These are phyloP conservation scores for thale cress (Arabidopsis thaliana) DNA, from an alignment of 345 rosid genomes.

Conservation along the genomic window DNA sequence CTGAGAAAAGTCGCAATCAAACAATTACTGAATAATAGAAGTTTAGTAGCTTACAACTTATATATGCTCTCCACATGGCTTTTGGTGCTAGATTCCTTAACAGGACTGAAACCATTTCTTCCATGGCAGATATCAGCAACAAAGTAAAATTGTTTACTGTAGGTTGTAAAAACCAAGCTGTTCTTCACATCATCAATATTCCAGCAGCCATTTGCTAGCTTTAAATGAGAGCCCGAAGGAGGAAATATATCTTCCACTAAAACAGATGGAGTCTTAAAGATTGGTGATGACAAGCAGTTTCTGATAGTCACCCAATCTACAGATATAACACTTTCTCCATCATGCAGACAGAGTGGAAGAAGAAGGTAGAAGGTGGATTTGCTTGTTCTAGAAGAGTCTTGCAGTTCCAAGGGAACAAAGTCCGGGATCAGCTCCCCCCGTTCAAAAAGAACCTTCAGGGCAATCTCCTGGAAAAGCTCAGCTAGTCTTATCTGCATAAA, in stretches of 20 bases:
- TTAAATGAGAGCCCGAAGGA: constrained; percentile 47
- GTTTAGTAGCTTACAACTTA: constrained; percentile 56
- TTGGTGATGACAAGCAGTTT: constrained; percentile 82
- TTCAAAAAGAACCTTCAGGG: constrained; percentile 74
- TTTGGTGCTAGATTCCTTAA: constrained; percentile 45
- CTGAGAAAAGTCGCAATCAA: constrained; percentile 21
- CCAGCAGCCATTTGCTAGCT: constrained; percentile 71
- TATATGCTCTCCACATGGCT: constrained; percentile 58
- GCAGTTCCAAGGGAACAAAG: constrained; percentile 60
- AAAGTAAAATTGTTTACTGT: constrained; percentile 68
- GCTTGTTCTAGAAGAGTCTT: constrained; percentile 48
- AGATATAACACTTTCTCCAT: constrained; percentile 42
- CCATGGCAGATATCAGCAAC: constrained; percentile 50
- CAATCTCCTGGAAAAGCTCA: constrained; percentile 77
- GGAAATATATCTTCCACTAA: constrained; percentile 37
- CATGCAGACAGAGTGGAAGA: constrained; percentile 64
- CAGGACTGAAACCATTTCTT: constrained; percentile 60
- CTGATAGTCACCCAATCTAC: constrained; percentile 71
- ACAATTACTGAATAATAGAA: constrained; percentile 19
- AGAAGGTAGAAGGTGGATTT: constrained; percentile 73
- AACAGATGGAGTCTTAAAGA: constrained; percentile 56
- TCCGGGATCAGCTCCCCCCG: constrained; percentile 59
- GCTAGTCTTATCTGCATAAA: constrained; percentile 67
- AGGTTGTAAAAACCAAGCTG: constrained; percentile 69
- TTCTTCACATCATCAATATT: constrained; percentile 62